phyloP scores from a whole-genome alignment of 768 basidiomycete genomes.

The Chalciporus pseudorubinellus region DNA sequence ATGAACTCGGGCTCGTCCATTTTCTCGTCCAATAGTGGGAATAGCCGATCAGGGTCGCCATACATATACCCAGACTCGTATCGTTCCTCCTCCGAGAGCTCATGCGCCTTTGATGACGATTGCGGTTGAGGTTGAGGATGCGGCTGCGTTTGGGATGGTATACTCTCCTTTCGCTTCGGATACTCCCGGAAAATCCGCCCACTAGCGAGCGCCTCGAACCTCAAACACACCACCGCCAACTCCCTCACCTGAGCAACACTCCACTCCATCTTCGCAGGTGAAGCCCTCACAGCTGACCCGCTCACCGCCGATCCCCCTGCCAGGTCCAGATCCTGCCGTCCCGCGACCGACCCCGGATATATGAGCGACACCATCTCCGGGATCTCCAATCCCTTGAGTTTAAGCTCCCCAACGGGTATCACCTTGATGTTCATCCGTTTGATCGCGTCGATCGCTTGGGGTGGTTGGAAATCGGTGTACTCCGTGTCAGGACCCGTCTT shows the following conservation, averaged over 20 bases:
- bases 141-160: constrained; percentile 9
- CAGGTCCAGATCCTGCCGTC: constrained; percentile 61
- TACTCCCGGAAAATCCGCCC: constrained; percentile 54
- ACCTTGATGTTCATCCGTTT: constrained; percentile 67
- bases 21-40: constrained; percentile 69
- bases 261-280: constrained; percentile 51
- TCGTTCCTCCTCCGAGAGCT: constrained; percentile 20
- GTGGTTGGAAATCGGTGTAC: constrained; percentile 54
- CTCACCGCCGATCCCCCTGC: constrained; percentile 15
- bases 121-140: background rate
- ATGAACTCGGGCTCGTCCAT: constrained; percentile 72
- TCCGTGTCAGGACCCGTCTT: constrained; percentile 58
- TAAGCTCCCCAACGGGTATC: constrained; percentile 80
- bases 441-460: constrained; percentile 71
- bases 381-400: constrained; percentile 91
- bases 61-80: constrained; percentile 41
- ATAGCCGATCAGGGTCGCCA: constrained; percentile 58
- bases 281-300: background rate
- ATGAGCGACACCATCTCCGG: constrained; percentile 85
- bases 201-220: constrained; percentile 74
- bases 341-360: constrained; percentile 72
- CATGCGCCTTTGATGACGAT: constrained; percentile 4
- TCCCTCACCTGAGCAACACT: constrained; percentile 72
- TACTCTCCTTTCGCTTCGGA: constrained; percentile 35
- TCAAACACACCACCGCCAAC: constrained; percentile 68